phyloP scores from a whole-genome alignment of 2,329 filamentous ascomycete genomes.

The Colletotrichum viniferum region DNA sequence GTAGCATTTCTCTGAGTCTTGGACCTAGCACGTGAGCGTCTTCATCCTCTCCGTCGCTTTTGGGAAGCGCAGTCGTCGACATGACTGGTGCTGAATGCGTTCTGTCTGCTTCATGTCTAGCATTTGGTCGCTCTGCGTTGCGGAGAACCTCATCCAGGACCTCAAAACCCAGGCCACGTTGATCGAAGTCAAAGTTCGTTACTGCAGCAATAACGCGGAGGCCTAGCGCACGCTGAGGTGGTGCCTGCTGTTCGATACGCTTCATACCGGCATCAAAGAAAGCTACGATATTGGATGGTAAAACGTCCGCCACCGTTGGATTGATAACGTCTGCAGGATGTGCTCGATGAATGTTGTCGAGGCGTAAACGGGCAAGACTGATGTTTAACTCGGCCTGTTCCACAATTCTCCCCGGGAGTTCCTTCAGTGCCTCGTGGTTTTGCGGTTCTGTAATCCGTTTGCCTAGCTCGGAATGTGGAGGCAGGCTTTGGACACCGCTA shows the following conservation, averaged over 20 bases:
- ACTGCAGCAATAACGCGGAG: neutral
- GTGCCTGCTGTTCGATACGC: neutral
- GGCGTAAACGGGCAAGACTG: neutral
- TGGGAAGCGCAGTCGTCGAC: neutral
- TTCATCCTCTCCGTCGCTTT: neutral
- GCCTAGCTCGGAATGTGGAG: neutral
- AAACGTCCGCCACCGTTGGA: neutral
- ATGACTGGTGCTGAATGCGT: neutral
- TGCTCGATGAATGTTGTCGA: neutral
- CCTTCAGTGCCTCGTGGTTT: neutral
- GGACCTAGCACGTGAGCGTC: neutral
- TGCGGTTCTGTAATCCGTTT: neutral
- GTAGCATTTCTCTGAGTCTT: conserved; percentile 1
- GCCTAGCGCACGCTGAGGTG: neutral
- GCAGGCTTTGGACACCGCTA: neutral
- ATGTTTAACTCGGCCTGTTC: neutral
- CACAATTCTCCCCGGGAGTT: neutral
- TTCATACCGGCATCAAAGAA: neutral
- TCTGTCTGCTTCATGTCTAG: neutral
- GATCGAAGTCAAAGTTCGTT: neutral
- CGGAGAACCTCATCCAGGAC: neutral
- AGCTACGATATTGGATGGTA: neutral
- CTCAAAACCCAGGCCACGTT: neutral
- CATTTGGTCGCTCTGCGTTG: neutral
- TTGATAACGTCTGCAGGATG: neutral